phyloP scores from a whole-genome alignment of 192 early-diverging fungal genomes.

The Dissophora ornata region DNA sequence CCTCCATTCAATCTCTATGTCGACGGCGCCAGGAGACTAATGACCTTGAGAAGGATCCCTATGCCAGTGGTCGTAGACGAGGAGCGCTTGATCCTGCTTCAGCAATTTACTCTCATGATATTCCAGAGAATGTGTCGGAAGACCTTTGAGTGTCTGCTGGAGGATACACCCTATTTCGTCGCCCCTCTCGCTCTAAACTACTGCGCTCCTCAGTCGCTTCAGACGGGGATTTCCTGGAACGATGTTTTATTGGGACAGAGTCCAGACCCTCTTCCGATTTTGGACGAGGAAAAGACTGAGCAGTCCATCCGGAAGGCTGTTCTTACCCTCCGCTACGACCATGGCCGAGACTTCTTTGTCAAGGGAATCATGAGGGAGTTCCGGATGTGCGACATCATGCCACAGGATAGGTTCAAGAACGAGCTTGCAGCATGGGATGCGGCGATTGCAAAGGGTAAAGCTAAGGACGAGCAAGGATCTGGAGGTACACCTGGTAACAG shows the following conservation, averaged over 20 bases:
- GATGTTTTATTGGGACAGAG: constrained; percentile 41
- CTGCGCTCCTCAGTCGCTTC: constrained; percentile 39
- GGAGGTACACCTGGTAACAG: no score
- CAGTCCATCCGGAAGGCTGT: constrained; percentile 33
- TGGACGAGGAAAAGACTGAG: constrained; percentile 29
- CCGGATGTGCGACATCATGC: constrained; percentile 17
- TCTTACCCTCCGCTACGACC: constrained; percentile 56
- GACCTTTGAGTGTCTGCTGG: constrained; percentile 60
- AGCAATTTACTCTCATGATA: constrained; percentile 64
- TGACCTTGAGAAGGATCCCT: constrained; percentile 24
- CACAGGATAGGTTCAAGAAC: not conserved
- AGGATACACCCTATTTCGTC: constrained; percentile 65
- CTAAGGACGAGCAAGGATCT: no score
- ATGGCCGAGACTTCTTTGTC: constrained; percentile 58
- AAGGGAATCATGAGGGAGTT: constrained; percentile 42
- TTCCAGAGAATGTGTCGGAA: constrained; percentile 60
- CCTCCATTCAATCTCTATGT: constrained; percentile 49
- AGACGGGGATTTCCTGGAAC: constrained; percentile 60
- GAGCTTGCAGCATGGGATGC: constrained; percentile 6
- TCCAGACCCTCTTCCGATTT: not conserved
- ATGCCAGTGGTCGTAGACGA: constrained; percentile 27
- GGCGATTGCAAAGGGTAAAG: not conserved
- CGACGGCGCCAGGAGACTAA: constrained; percentile 19
- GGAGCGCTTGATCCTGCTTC: constrained; percentile 57
- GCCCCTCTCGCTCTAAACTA: constrained; percentile 59